Conservation (phyloP, 306 rosid genomes). For the Dryas drummondii region DNA sequence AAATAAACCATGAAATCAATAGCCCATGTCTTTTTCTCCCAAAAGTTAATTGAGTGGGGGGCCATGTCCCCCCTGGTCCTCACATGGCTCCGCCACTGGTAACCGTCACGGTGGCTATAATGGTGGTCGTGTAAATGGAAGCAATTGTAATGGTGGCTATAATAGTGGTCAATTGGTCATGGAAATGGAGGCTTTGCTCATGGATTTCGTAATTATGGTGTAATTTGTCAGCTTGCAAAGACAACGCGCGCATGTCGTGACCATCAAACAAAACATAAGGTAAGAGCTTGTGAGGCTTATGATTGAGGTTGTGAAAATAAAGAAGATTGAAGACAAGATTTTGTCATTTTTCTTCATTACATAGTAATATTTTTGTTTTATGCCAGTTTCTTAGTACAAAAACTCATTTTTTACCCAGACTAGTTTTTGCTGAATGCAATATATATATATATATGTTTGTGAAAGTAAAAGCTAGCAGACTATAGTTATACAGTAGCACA, state of each 20-base stretch:
- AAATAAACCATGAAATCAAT: too few species aligned
- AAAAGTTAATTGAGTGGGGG: too few species aligned
- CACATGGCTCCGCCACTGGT: too few species aligned
- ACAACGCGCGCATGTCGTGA: constrained; percentile 28
- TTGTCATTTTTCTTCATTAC: constrained; percentile 15
- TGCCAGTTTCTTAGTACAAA: background rate
- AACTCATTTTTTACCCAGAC: background rate
- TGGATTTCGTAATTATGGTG: too few species aligned
- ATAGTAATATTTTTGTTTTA: background rate
- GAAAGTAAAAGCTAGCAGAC: background rate
- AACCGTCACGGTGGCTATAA: too few species aligned
- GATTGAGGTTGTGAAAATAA: constrained; percentile 75
- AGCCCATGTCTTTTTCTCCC: too few species aligned
- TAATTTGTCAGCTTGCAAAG: constrained; percentile 11
- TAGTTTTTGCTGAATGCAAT: background rate
- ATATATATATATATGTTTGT: too few species aligned
- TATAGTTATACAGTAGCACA: background rate
- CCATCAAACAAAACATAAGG: constrained; percentile 34
- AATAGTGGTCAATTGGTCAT: too few species aligned
- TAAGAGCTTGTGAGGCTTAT: constrained; percentile 70
- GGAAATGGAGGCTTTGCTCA: too few species aligned
- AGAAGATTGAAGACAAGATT: constrained; percentile 38
- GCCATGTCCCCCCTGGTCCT: too few species aligned
- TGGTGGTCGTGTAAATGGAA: too few species aligned
- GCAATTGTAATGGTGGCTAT: too few species aligned